Percentiles rank a stretch among this genome's conserved stretches.
Conservation (phyloP, 495 filamentous ascomycete genomes). For the Trichocladium antarcticum region DNA sequence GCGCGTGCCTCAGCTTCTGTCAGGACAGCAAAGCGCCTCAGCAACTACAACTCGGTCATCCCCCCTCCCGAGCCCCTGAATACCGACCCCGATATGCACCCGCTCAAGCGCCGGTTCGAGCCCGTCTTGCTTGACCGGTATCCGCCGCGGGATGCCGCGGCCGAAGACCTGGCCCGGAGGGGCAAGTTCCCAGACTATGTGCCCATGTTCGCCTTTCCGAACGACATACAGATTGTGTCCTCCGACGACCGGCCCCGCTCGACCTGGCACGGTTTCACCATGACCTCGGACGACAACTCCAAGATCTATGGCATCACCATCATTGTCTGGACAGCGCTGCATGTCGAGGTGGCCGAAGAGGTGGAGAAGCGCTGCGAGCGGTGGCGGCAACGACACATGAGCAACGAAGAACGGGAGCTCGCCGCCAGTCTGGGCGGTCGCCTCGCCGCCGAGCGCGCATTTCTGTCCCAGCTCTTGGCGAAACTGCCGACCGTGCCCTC, state of each 20-base stretch:
- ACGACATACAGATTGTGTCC: conserved; percentile 93
- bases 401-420: conserved; percentile 84
- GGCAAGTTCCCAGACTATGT: conserved; percentile 93
- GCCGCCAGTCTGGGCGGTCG: conserved; percentile 87
- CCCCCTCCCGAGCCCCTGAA: conserved; percentile 84
- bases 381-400: conserved; percentile 94
- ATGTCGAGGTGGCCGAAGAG: conserved; percentile 67
- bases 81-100: conserved; percentile 86
- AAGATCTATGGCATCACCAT: conserved; percentile 86
- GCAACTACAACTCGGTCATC: conserved; percentile 97
- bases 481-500: conserved; percentile 68
- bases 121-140: conserved; percentile 90
- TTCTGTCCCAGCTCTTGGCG: conserved; percentile 76
- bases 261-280: conserved; percentile 97
- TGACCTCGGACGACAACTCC: conserved; percentile 87
- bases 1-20: conserved; percentile 56
- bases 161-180: conserved; percentile 66
- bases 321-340: conserved; percentile 85
- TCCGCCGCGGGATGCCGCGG: conserved; percentile 65
- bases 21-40: conserved; percentile 76
- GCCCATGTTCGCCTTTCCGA: conserved; percentile 98
- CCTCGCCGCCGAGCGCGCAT: conserved; percentile 78
- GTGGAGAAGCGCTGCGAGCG: conserved; percentile 85
- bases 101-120: conserved; percentile 84
- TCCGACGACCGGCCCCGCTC: conserved; percentile 85